Percentiles rank a stretch among this genome's conserved stretches.
These are phyloP conservation scores for Camellia oleifera DNA, from an alignment of 179 eudicot genomes.

Conservation along the genomic window DNA sequence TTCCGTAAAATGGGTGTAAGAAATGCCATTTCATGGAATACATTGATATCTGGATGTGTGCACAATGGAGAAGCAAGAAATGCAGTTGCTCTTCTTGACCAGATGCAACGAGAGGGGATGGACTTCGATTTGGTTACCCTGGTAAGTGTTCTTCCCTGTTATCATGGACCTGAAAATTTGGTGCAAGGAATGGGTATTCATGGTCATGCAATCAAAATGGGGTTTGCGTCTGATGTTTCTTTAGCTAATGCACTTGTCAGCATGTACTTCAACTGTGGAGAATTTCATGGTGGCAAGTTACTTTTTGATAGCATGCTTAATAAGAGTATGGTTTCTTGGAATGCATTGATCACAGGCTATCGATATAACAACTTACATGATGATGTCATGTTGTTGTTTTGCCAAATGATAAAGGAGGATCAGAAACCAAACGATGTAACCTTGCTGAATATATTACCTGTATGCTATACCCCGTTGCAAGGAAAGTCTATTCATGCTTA, in stretches of 20 bases:
- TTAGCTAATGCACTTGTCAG: constrained; percentile 64
- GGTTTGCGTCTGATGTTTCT: constrained; percentile 41
- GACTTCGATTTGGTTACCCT: constrained; percentile 52
- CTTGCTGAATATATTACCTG: constrained; percentile 51
- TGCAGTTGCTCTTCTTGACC: constrained; percentile 30
- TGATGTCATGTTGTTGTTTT: constrained; percentile 35
- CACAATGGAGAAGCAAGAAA: constrained; percentile 33
- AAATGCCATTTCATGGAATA: constrained; percentile 62
- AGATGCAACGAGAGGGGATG: constrained; percentile 56
- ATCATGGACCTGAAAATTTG: constrained; percentile 27
- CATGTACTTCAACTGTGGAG: constrained; percentile 60
- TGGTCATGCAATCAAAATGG: constrained; percentile 47
- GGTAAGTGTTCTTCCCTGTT: constrained; percentile 54
- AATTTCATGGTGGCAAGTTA: constrained; percentile 32
- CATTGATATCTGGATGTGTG: constrained; percentile 57
- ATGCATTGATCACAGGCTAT: constrained; percentile 59
- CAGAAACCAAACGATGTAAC: constrained; percentile 60
- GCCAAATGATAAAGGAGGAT: constrained; percentile 39
- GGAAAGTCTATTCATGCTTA: constrained; percentile 64
- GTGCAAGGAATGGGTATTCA: constrained; percentile 55
- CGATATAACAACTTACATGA: constrained; percentile 28
- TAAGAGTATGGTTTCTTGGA: constrained; percentile 65
- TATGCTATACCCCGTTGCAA: constrained; percentile 37
- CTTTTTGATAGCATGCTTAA: constrained; percentile 42
- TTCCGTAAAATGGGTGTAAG: constrained; percentile 39